Conservation (phyloP, 2,329 filamentous ascomycete species). For the Trichoderma aggressivum region DNA sequence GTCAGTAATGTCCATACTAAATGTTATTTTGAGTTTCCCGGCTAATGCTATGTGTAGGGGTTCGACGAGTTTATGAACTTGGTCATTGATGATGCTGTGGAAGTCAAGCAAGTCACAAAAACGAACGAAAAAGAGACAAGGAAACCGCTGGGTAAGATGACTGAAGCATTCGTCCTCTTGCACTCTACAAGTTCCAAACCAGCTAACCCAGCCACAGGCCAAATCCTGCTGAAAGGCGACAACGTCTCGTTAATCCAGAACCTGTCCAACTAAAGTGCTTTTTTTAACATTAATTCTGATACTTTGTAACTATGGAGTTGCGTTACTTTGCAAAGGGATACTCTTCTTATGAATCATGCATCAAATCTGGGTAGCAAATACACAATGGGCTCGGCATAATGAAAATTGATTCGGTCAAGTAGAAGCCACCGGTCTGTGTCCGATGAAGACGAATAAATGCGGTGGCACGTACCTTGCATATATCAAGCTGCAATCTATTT, state of each 20-base stretch:
- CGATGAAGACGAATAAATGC: neutral
- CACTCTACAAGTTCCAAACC: neutral
- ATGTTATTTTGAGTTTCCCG: no score
- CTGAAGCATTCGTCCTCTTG: neutral
- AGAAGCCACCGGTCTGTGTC: neutral
- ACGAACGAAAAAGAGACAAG: slow-evolving; percentile 71
- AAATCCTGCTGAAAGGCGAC: slow-evolving; percentile 84
- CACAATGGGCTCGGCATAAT: slow-evolving; percentile 13
- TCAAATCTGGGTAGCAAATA: slow-evolving; percentile 12
- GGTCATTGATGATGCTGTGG: slow-evolving; percentile 90
- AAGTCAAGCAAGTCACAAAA: slow-evolving; percentile 83
- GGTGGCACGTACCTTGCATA: no score
- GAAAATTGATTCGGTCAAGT: neutral
- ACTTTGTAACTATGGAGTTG: slow-evolving; percentile 4
- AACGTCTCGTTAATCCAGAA: slow-evolving; percentile 79
- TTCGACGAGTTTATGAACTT: slow-evolving; percentile 99
- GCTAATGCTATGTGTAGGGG: slow-evolving; percentile 53
- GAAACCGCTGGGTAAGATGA: slow-evolving; percentile 67
- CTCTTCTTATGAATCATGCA: slow-evolving; percentile 8
- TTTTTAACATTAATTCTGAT: neutral
- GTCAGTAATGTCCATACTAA: slow-evolving; percentile 48
- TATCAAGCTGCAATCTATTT: neutral
- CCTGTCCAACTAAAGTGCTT: slow-evolving; percentile 31
- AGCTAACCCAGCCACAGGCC: slow-evolving; percentile 53
- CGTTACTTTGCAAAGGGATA: slow-evolving; percentile 5